Percentiles rank a stretch among this genome's conserved stretches.
phyloP scores from a whole-genome alignment of 2,329 filamentous ascomycete species.

The Boeremia exigua region DNA sequence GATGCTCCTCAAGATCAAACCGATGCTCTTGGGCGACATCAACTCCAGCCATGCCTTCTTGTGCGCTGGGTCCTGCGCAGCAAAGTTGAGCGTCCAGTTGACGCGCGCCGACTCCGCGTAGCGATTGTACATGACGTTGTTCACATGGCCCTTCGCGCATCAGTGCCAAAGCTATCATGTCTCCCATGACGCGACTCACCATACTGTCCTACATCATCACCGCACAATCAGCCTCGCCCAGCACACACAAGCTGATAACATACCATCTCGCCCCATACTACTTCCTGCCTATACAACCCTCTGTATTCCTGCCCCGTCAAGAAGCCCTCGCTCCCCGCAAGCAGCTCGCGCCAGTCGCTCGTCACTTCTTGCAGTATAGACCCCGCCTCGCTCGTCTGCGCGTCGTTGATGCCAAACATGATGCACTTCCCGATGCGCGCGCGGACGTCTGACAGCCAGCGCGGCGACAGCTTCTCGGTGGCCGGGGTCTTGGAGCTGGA shows the following conservation, averaged over 20 bases:
- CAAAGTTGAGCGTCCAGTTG: constrained; percentile 78
- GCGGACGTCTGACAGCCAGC: constrained; percentile 75
- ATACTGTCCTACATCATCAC: constrained; percentile 55
- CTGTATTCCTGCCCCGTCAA: constrained; percentile 67
- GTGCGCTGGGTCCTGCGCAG: constrained; percentile 66
- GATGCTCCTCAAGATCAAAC: constrained; percentile 81
- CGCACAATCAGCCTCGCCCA: constrained; percentile 6
- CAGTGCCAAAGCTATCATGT: not conserved
- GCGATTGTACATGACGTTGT: constrained; percentile 82
- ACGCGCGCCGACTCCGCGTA: constrained; percentile 83
- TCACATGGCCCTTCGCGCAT: constrained; percentile 70
- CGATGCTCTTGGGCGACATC: constrained; percentile 68
- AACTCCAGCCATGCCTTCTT: constrained; percentile 71
- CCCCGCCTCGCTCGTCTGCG: constrained; percentile 65
- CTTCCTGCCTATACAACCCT: constrained; percentile 69
- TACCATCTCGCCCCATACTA: constrained; percentile 89
- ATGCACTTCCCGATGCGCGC: constrained; percentile 75
- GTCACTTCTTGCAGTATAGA: constrained; percentile 66
- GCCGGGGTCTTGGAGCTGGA: constrained; percentile 23
- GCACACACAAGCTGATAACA: constrained; percentile 25
- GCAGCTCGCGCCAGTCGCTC: constrained; percentile 72
- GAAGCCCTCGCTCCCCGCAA: constrained; percentile 78
- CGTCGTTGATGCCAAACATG: constrained; percentile 69
- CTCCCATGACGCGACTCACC: constrained; percentile 46
- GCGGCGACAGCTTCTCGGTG: constrained; percentile 52